These are phyloP conservation scores for Colletotrichum sidae DNA, from an alignment of 2,329 filamentous ascomycete genomes.

Conservation along the genomic window DNA sequence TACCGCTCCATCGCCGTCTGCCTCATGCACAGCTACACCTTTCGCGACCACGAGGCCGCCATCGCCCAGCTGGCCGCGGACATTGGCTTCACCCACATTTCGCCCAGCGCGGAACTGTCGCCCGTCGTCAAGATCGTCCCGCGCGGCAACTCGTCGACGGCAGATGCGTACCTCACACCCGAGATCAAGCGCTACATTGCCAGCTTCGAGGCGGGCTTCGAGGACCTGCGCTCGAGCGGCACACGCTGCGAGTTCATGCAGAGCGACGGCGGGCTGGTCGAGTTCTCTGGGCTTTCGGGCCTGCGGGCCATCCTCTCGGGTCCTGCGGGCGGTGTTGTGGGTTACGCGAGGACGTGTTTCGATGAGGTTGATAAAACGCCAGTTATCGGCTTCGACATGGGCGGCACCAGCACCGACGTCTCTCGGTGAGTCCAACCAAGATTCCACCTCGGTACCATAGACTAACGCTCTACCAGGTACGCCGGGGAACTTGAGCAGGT, in stretches of 20 bases:
- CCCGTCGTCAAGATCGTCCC: conserved; percentile 79
- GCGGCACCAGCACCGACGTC: conserved; percentile 79
- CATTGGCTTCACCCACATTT: conserved; percentile 73
- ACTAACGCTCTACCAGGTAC: conserved; percentile 9
- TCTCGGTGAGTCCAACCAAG: conserved; percentile 67
- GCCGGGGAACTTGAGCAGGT: conserved; percentile 48
- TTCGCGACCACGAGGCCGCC: conserved; percentile 67
- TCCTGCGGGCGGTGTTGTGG: conserved; percentile 83
- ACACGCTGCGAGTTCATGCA: conserved; percentile 80
- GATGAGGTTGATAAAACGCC: conserved; percentile 74
- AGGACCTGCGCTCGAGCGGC: conserved; percentile 64
- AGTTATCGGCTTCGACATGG: conserved; percentile 81
- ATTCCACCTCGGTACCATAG: conserved; percentile 12
- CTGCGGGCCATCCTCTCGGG: conserved; percentile 78
- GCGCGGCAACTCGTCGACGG: conserved; percentile 79
- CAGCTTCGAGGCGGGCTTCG: conserved; percentile 50
- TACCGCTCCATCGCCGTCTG: conserved; percentile 76
- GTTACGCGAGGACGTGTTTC: conserved; percentile 80
- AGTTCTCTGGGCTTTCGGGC: conserved; percentile 74
- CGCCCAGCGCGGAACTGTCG: conserved; percentile 57
- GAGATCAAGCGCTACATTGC: conserved; percentile 76
- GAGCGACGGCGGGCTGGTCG: conserved; percentile 63
- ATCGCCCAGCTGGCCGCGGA: conserved; percentile 50
- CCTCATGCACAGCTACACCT: conserved; percentile 79
- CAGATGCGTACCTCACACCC: conserved; percentile 83